These are phyloP conservation scores for Leucosporidium scottii DNA, from an alignment of 768 basidiomycete genomes.

Conservation along the genomic window DNA sequence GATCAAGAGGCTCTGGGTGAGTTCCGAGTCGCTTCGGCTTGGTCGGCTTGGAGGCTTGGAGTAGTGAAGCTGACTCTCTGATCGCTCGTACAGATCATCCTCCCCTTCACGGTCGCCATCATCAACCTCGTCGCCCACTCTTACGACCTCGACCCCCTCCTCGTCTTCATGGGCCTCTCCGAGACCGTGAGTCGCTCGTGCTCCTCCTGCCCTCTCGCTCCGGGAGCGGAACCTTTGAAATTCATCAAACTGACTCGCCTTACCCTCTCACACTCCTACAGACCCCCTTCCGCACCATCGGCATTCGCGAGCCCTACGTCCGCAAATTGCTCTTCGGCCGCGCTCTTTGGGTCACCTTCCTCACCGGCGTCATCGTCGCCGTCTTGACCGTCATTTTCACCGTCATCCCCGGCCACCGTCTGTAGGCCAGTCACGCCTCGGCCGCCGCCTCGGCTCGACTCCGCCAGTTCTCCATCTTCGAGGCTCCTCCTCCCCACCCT, in stretches of 20 bases:
- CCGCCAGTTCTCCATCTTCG: background rate
- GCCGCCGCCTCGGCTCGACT: background rate
- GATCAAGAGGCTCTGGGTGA: conserved; percentile 85
- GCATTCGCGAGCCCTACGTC: conserved; percentile 88
- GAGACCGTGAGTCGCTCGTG: conserved; percentile 53
- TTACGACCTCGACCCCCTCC: conserved; percentile 92
- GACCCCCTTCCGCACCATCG: conserved; percentile 88
- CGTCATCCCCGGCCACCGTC: conserved; percentile 87
- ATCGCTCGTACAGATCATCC: conserved; percentile 62
- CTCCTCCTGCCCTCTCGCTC: background rate
- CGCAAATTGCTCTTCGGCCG: conserved; percentile 80
- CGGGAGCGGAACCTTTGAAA: too few species aligned
- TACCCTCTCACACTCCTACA: too few species aligned
- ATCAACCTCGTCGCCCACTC: conserved; percentile 91
- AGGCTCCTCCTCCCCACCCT: background rate
- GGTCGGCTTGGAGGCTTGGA: background rate
- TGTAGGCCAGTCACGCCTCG: conserved; percentile 45
- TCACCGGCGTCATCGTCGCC: conserved; percentile 58
- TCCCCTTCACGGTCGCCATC: conserved; percentile 82
- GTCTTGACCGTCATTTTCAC: conserved; percentile 86
- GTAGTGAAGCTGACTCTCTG: background rate
- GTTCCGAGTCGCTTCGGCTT: conserved; percentile 44
- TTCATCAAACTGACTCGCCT: too few species aligned
- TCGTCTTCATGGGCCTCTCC: conserved; percentile 85
- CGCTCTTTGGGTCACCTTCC: conserved; percentile 70